phyloP scores from a whole-genome alignment of 1,284 basidiomycete genomes.

The Trichosporon inkin region DNA sequence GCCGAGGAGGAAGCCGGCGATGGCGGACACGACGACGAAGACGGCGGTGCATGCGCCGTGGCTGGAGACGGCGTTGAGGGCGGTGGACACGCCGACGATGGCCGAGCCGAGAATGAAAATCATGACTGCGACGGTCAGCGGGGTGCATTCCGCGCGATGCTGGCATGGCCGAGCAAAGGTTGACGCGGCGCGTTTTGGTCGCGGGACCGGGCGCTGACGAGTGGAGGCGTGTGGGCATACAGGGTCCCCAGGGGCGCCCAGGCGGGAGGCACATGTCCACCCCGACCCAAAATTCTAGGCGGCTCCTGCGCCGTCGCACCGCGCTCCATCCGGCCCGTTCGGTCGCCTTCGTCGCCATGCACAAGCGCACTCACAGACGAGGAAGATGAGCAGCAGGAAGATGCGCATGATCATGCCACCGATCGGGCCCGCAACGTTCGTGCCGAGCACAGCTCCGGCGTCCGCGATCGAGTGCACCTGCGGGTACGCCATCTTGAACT shows the following conservation, averaged over 20 bases:
- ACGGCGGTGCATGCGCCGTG: constrained; percentile 31
- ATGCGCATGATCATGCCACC: background rate
- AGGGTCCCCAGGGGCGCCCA: too few species aligned
- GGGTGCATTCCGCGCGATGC: background rate
- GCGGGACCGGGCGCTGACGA: too few species aligned
- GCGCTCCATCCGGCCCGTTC: too few species aligned
- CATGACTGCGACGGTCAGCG: constrained; percentile 19
- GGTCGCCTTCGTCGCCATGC: background rate
- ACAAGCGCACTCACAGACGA: constrained; percentile 8
- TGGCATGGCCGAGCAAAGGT: too few species aligned
- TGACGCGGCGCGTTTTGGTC: too few species aligned
- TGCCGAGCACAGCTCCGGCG: constrained; percentile 29
- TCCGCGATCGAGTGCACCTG: constrained; percentile 31
- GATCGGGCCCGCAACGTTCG: constrained; percentile 18
- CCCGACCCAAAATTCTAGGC: too few species aligned
- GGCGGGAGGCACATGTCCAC: too few species aligned
- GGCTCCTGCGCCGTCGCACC: too few species aligned
- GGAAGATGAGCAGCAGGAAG: constrained; percentile 11
- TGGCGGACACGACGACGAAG: constrained; percentile 39
- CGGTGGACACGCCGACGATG: constrained; percentile 28
- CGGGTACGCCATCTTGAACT: constrained; percentile 29
- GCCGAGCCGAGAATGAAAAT: constrained; percentile 31
- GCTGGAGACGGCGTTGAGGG: constrained; percentile 25
- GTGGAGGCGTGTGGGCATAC: too few species aligned
- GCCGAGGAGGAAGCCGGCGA: constrained; percentile 36